Evolutionary conservation across 306 rosid species (phyloP).

Genomic region (Delonix regia): DNA sequence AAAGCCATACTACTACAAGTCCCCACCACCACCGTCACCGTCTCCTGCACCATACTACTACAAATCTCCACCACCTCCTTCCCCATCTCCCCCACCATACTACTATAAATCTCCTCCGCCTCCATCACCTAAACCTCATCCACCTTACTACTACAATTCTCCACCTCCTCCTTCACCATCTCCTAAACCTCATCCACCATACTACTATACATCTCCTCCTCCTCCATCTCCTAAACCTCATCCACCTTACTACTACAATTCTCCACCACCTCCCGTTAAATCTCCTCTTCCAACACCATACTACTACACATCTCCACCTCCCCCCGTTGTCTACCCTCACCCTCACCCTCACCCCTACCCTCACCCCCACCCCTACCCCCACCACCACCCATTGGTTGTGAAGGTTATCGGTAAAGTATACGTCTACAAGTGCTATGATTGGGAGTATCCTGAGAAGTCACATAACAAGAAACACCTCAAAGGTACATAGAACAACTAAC

Average conservation of each 20-base stretch:
- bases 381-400: constrained; percentile 63
- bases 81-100: background rate
- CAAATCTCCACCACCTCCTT: constrained; percentile 40
- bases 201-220: constrained; percentile 46
- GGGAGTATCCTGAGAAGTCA: constrained; percentile 75
- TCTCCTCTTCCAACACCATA: constrained; percentile 37
- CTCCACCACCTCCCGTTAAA: background rate
- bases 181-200: constrained; percentile 26
- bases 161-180: constrained; percentile 51
- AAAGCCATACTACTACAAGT: constrained; percentile 33
- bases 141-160: constrained; percentile 41
- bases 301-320: constrained; percentile 56
- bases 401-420: constrained; percentile 96
- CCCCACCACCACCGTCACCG: constrained; percentile 61
- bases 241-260: constrained; percentile 36
- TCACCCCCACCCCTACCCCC: constrained; percentile 47
- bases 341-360: constrained; percentile 34
- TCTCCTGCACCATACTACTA: constrained; percentile 37
- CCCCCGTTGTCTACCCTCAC: constrained; percentile 49
- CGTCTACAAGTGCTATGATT: constrained; percentile 77
- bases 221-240: constrained; percentile 22
- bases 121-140: background rate
- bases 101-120: constrained; percentile 40
- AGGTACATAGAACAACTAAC: constrained; percentile 64
- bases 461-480: constrained; percentile 85